A percentile compares a stretch with the other conserved stretches of the same genome.
Evolutionary conservation across 1,284 basidiomycete genomes (phyloP).

Genomic region (Ustilago trichophora): DNA sequence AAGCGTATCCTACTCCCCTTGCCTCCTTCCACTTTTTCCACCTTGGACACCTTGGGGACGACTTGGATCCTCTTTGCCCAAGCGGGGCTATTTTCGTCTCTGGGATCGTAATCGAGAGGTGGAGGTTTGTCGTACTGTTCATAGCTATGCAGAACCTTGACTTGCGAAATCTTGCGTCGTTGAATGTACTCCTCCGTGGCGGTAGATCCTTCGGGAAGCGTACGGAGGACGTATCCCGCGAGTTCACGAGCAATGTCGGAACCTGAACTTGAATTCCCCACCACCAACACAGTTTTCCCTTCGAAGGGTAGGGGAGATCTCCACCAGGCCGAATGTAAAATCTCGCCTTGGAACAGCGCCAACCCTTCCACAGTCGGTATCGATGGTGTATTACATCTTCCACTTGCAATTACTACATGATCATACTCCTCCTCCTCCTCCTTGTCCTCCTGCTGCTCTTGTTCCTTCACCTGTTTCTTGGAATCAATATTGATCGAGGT

Average conservation of each 20-base stretch:
- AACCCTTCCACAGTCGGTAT: constrained; percentile 68
- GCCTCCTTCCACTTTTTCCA: constrained; percentile 4
- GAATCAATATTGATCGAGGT: constrained; percentile 1
- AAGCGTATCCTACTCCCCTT: constrained; percentile 15
- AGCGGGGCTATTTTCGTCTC: constrained; percentile 36
- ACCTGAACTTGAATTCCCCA: constrained; percentile 70
- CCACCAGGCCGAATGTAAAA: constrained; percentile 70
- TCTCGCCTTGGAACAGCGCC: constrained; percentile 65
- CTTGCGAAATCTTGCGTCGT: not conserved
- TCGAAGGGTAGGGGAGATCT: constrained; percentile 63
- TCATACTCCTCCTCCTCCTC: constrained; percentile 30
- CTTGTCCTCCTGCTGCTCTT: too few species aligned
- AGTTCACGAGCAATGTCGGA: constrained; percentile 71
- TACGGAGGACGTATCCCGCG: constrained; percentile 47
- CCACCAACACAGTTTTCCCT: constrained; percentile 69
- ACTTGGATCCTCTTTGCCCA: constrained; percentile 60
- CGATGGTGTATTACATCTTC: constrained; percentile 70
- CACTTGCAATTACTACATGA: constrained; percentile 67
- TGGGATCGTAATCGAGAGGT: constrained; percentile 60
- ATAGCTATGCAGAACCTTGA: constrained; percentile 48
- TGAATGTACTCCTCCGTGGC: constrained; percentile 23
- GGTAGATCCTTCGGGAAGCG: constrained; percentile 22
- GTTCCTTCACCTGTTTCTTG: too few species aligned
- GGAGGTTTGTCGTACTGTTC: constrained; percentile 50
- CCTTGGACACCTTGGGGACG: constrained; percentile 36